Base-by-base conservation (phyloP, 331 rosid species). In the Arachis monticola region DNA sequence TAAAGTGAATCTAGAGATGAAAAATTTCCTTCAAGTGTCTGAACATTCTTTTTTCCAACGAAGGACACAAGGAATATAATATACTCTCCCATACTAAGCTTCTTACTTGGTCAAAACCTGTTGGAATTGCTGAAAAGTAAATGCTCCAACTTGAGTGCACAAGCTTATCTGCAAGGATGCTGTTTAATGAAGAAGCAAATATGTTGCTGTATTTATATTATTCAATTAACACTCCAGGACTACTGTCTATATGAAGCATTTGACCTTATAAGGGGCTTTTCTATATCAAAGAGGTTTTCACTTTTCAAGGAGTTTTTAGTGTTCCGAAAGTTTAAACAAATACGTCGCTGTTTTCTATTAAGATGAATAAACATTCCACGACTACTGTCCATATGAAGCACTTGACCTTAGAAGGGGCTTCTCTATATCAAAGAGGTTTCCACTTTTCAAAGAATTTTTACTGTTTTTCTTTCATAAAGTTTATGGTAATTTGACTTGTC, bases 401-500 rank as follows among this genome's bases (percentile, higher is more conserved):
- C 61, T 70, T 64, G 60, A 68, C 35, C 48, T 59, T 7, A 30
- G 76, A 55, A 53, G 12, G 41, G 52, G 53, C 30, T 51, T 67
- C 60, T 8, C 11, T 72, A 32, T 46, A 17, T 22, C 59, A 40
- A 55, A 74, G 45, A 38, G 59, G 62, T 74, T 73, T 77, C 72
- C 69, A 62, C 68, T 74, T 73, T 77, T 82, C 69, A 62, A 74
- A 55, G 53, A 53, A 62, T 42, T 22, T 72, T 5, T 31, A 5
- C 6, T 40, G 17, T 53, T 35, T 27, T 27, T 27, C 30, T 27
- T 27, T 50, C 57, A 10, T 52, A 66, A 63, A 70, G 76, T 82
- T 64, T 48, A 55, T 56, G 46, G 40, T 17, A 53, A 50, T 60
- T 40, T 57, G 51, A 75, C 40, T 67, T 50, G 10, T 35, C 32